Percentiles rank a stretch among this genome's conserved stretches.
These are phyloP conservation scores for Magnolia changhungtana DNA, from an alignment of 164 flowering plant species.

Conservation along the genomic window DNA sequence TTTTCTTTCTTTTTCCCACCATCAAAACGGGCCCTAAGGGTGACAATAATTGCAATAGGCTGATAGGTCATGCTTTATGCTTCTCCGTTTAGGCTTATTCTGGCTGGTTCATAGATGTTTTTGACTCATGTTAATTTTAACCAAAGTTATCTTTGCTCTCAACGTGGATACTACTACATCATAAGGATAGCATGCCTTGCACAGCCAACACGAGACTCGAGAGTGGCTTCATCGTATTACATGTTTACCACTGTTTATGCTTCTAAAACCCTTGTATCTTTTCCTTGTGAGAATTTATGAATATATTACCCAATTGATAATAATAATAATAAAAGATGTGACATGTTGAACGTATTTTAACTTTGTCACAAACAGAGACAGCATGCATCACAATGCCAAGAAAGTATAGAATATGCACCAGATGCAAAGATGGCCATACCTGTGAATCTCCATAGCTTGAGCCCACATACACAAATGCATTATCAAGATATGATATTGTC, in stretches of 20 bases:
- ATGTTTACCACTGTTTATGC: no score
- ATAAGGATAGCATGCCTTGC: no score
- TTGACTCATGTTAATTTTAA: no score
- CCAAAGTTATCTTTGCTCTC: no score
- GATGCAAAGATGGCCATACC: slow-evolving; percentile 34
- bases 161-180: no score
- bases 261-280: no score
- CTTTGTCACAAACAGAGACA: not conserved
- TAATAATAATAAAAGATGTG: not conserved
- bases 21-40: not conserved
- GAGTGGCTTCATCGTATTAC: no score
- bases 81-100: not conserved
- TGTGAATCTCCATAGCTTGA: slow-evolving; percentile 98
- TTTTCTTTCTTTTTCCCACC: no score
- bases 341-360: not conserved
- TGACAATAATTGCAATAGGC: not conserved
- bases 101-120: not conserved
- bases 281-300: no score
- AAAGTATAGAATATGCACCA: not conserved
- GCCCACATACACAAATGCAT: slow-evolving; percentile 89
- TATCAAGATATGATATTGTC: slow-evolving; percentile 90
- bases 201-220: no score
- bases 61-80: not conserved
- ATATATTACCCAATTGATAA: no score
- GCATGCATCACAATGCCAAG: not conserved